Evolutionary conservation across 1,284 basidiomycete species (phyloP).

Genomic region (Ustilago hordei): DNA sequence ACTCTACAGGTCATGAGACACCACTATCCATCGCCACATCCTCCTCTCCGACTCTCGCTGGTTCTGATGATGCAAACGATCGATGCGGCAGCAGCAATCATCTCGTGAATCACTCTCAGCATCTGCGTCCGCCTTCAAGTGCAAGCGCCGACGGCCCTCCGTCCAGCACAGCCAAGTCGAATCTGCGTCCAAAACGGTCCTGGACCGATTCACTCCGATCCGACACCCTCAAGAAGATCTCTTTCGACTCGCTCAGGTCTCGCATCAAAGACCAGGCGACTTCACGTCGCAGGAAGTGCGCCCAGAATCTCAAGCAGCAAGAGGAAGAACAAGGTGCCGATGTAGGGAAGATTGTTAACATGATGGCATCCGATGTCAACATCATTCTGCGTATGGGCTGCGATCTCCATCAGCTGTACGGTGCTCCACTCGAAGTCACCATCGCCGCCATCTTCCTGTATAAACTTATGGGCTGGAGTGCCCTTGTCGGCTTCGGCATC

Average conservation of each 20-base stretch:
- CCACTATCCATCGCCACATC: neutral
- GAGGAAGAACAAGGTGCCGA: slow-evolving; percentile 67
- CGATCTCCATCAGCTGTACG: slow-evolving; percentile 74
- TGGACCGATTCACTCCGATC: slow-evolving; percentile 14
- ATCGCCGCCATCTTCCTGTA: slow-evolving; percentile 73
- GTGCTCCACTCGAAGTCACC: slow-evolving; percentile 82
- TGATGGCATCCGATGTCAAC: slow-evolving; percentile 71
- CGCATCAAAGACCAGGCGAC: slow-evolving; percentile 6
- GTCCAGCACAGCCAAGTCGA: neutral
- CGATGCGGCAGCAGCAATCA: neutral
- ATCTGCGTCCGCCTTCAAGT: slow-evolving; percentile 3
- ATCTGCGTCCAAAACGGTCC: slow-evolving; percentile 9
- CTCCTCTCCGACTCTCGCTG: neutral
- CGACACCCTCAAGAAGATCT: slow-evolving; percentile 20
- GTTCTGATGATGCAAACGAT: slow-evolving; percentile 7
- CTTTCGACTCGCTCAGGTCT: slow-evolving; percentile 28
- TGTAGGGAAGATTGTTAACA: slow-evolving; percentile 72
- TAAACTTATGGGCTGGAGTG: slow-evolving; percentile 83
- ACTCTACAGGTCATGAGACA: neutral
- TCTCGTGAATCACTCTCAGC: neutral
- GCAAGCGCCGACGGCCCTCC: neutral
- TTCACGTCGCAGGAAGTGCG: slow-evolving; percentile 6
- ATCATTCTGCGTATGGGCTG: slow-evolving; percentile 68
- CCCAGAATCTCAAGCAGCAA: slow-evolving; percentile 22
- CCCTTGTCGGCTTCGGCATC: slow-evolving; percentile 86